Base-by-base conservation (phyloP, 2,329 filamentous ascomycete species). In the Aspergillus fructus region DNA sequence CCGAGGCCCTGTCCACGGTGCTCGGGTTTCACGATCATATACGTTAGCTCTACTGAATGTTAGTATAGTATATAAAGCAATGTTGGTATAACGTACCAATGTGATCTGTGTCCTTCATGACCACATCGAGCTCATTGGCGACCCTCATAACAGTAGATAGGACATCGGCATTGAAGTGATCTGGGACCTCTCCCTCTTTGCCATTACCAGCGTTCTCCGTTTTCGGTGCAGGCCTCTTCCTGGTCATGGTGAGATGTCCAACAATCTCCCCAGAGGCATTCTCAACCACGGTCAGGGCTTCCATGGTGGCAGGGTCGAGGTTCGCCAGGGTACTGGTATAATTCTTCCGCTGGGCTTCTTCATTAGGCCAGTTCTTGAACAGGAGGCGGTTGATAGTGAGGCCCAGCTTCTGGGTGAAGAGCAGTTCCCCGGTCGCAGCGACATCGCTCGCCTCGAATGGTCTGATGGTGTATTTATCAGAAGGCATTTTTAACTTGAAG, bases 291-390 rank as follows among this genome's bases (percentile, higher is more conserved):
- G 11, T 46, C 5, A 56, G 23, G 0, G 49, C 11, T 13, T 50
- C 53, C 3, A n/a, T 13, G 2, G 5, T 15, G 3, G n/a, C 27
- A 6, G 21, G 12, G 8, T 46, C 30, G 15, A 48, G 12, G 1
- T 17, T 33, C 3, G 47, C 34, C 3, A 66, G 41, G 2, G 58
- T 59, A 2, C 9, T 8, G 2, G 42, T 39, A 27, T 66, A 64
- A 9, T 57, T 48, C 9, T 37, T 37, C 2, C 24, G 48, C 17
- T 66, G 62, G 17, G 46, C 2, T 9, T 11, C 34, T 37, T 62
- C 57, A 43, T 65, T 66, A 1, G 62, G 60, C 62, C 58, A 60
- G 30, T 50, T 13, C 6, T 51, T 55, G 24, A 52, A 60, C 2
- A 60, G 13, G 5, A 60, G 51, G 4, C 48, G 52, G 24, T 60